Conservation (phyloP, 2,329 filamentous ascomycete genomes). For the Microascus cirrosus region DNA sequence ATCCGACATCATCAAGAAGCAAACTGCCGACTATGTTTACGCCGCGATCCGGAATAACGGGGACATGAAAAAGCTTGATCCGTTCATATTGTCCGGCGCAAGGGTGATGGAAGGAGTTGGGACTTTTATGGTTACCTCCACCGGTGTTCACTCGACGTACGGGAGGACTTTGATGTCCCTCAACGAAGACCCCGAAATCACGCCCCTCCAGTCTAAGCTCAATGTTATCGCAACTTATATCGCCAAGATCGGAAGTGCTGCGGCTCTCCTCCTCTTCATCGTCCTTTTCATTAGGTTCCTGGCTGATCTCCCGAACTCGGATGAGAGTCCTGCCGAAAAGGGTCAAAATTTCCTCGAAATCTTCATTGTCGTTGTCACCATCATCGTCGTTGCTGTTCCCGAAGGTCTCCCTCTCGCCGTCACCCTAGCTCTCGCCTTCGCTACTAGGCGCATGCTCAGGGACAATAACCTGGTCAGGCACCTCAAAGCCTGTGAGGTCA, state of each 20-base stretch:
- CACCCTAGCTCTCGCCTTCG: conserved; percentile 67
- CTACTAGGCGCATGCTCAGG: conserved; percentile 65
- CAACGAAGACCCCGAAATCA: conserved; percentile 64
- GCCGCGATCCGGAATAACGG: conserved; percentile 57
- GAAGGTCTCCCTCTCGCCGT: conserved; percentile 69
- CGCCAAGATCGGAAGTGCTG: conserved; percentile 64
- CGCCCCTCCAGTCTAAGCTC: conserved; percentile 65
- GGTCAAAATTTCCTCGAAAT: conserved; percentile 69
- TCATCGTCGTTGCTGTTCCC: conserved; percentile 70
- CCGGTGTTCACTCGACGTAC: conserved; percentile 62
- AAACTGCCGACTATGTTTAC: conserved; percentile 55
- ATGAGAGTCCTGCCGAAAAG: conserved; percentile 54
- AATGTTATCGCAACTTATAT: conserved; percentile 68
- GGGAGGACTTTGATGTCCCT: conserved; percentile 66
- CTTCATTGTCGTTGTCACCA: conserved; percentile 67
- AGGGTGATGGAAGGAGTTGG: conserved; percentile 70
- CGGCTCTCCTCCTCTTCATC: conserved; percentile 70
- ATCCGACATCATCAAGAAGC: conserved; percentile 64
- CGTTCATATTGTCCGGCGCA: conserved; percentile 75
- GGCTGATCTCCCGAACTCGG: conserved; percentile 46
- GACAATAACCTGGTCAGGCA: conserved; percentile 70
- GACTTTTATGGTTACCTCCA: conserved; percentile 63
- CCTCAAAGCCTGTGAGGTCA: conserved; percentile 68
- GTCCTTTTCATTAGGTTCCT: conserved; percentile 81
- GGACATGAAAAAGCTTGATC: conserved; percentile 61